phyloP scores from a whole-genome alignment of 768 basidiomycete genomes.

The Lentinula sp. region DNA sequence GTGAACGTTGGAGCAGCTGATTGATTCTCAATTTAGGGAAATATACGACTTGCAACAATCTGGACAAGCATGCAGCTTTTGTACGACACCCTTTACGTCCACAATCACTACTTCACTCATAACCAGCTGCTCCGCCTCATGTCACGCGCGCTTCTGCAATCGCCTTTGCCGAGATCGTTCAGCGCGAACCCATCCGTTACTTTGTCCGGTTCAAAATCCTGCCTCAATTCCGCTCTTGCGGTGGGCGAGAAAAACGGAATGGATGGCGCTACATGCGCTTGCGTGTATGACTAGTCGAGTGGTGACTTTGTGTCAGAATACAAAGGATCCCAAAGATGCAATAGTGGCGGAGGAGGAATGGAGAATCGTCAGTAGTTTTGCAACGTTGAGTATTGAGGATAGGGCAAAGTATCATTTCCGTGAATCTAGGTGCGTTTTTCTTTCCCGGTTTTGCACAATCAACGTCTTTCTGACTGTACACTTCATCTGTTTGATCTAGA shows the following conservation, averaged over 20 bases:
- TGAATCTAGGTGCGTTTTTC: constrained; percentile 20
- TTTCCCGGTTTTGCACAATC: neutral
- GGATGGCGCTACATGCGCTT: constrained; percentile 76
- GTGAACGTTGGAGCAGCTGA: neutral
- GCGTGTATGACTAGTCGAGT: constrained; percentile 60
- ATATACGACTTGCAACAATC: constrained; percentile 61
- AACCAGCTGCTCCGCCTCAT: constrained; percentile 48
- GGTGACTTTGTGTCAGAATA: constrained; percentile 46
- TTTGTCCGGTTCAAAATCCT: constrained; percentile 75
- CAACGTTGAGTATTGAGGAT: constrained; percentile 74
- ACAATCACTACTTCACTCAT: constrained; percentile 26
- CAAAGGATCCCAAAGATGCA: constrained; percentile 20
- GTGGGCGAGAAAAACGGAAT: constrained; percentile 53
- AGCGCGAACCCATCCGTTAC: constrained; percentile 55
- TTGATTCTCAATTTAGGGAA: constrained; percentile 42
- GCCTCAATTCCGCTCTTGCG: constrained; percentile 52
- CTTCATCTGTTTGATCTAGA: neutral
- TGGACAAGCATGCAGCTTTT: constrained; percentile 63
- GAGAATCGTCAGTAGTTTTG: constrained; percentile 53
- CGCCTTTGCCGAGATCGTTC: constrained; percentile 69
- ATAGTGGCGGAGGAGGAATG: constrained; percentile 39
- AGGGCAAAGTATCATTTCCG: constrained; percentile 46
- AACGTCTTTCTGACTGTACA: constrained; percentile 12
- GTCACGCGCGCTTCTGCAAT: constrained; percentile 72
- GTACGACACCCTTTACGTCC: constrained; percentile 56